Evolutionary conservation across 1,139 yeast species (phyloP).

Genomic region (Meyerozyma smithsonii): DNA sequence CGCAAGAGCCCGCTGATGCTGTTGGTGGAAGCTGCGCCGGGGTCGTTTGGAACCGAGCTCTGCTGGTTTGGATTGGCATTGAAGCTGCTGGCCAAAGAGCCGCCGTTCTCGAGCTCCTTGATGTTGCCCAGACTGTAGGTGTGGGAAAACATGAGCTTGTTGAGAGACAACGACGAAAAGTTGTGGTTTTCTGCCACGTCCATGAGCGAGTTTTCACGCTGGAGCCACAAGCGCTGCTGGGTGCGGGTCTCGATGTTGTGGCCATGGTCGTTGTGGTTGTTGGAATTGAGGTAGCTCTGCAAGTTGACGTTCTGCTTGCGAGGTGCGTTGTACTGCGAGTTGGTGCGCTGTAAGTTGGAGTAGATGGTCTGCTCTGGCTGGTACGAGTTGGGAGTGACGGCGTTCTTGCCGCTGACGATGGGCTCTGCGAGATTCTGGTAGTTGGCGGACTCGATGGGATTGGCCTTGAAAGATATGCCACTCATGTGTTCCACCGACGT

Average conservation of each 20-base stretch:
- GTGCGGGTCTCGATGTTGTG: constrained; percentile 55
- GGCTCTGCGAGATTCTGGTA: constrained; percentile 26
- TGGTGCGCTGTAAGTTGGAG: constrained; percentile 38
- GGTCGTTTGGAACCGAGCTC: constrained; percentile 5
- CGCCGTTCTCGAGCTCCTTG: neutral
- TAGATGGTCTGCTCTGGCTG: constrained; percentile 45
- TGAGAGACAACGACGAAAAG: constrained; percentile 41
- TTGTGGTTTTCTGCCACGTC: constrained; percentile 40
- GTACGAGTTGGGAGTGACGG: constrained; percentile 33
- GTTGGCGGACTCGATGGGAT: constrained; percentile 21
- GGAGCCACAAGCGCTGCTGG: constrained; percentile 79
- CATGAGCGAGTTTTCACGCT: constrained; percentile 67
- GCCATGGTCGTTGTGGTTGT: constrained; percentile 7
- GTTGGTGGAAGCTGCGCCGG: constrained; percentile 10
- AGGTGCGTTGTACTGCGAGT: constrained; percentile 12
- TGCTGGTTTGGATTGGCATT: neutral
- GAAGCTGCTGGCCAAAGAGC: constrained; percentile 4
- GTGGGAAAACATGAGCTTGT: constrained; percentile 45
- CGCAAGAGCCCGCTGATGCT: constrained; percentile 30
- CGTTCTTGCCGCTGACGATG: constrained; percentile 31
- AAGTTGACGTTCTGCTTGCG: neutral
- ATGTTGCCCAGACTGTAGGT: constrained; percentile 16
- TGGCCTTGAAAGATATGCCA: constrained; percentile 37
- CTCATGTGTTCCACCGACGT: constrained; percentile 11
- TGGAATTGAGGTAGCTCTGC: constrained; percentile 4